Percentiles rank a stretch among this genome's conserved stretches.
phyloP scores from a whole-genome alignment of 1,284 basidiomycete species.

The Testicularia cyperi region DNA sequence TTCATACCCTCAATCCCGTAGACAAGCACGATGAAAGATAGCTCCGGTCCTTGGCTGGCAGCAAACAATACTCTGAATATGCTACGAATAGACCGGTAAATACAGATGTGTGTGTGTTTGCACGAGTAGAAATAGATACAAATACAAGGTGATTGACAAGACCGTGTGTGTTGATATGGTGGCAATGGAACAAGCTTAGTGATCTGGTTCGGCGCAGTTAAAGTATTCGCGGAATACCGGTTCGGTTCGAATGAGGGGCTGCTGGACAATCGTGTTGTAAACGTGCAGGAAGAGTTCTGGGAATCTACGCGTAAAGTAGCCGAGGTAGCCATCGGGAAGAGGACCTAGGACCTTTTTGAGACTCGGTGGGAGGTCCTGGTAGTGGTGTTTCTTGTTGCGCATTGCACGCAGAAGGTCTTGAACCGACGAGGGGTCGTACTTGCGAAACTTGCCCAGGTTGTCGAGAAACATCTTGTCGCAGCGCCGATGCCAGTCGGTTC shows the following conservation, averaged over 20 bases:
- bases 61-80: neutral
- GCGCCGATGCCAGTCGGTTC: slow-evolving; percentile 78
- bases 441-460: slow-evolving; percentile 92
- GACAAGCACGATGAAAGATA: no score
- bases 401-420: slow-evolving; percentile 89
- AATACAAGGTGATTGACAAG: slow-evolving; percentile 5
- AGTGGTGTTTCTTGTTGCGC: slow-evolving; percentile 99
- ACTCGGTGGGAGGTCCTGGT: slow-evolving; percentile 88
- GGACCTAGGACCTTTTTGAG: slow-evolving; percentile 82
- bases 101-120: slow-evolving; percentile 6
- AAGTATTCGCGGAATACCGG: slow-evolving; percentile 49
- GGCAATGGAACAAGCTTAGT: slow-evolving; percentile 2
- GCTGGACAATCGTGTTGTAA: slow-evolving; percentile 71
- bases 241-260: slow-evolving; percentile 49
- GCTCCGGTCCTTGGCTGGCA: neutral
- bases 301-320: slow-evolving; percentile 90
- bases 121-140: neutral
- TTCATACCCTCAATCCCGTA: no score
- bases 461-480: slow-evolving; percentile 88
- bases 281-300: slow-evolving; percentile 90
- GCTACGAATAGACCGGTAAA: slow-evolving; percentile 1
- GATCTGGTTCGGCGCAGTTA: slow-evolving; percentile 34
- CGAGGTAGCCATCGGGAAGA: slow-evolving; percentile 87
- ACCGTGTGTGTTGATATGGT: neutral
- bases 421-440: slow-evolving; percentile 83